A percentile compares a stretch with the other conserved stretches of the same genome.
These are phyloP conservation scores for Corniculantispora saksenae DNA, from an alignment of 2,329 filamentous ascomycete species.

Conservation along the genomic window DNA sequence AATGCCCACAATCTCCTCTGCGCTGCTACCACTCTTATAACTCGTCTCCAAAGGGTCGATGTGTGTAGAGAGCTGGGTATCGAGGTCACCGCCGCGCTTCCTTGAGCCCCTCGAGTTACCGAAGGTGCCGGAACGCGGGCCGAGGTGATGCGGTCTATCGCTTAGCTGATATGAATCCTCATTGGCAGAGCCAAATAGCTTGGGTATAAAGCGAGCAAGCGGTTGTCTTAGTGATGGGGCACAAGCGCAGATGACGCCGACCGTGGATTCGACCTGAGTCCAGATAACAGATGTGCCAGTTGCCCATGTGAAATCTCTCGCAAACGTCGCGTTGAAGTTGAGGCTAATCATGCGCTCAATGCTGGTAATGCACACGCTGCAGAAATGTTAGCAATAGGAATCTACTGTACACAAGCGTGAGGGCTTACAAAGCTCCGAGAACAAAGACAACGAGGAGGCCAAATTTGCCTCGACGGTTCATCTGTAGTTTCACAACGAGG, in stretches of 20 bases:
- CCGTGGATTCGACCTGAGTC: conserved; percentile 17
- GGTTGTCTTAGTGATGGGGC: conserved; percentile 9
- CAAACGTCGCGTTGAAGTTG: conserved; percentile 16
- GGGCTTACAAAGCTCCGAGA: conserved; percentile 13
- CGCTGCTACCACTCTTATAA: not conserved
- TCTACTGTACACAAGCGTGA: too few relatives aligned
- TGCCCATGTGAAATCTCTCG: conserved; percentile 15
- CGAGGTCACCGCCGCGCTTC: conserved; percentile 9
- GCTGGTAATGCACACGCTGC: conserved; percentile 15
- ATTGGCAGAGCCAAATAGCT: conserved; percentile 1
- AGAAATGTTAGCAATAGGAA: not conserved
- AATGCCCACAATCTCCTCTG: conserved; percentile 7
- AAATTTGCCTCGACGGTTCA: conserved; percentile 14
- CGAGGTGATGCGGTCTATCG: conserved; percentile 9
- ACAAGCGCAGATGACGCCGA: conserved; percentile 16
- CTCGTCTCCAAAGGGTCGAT: not conserved
- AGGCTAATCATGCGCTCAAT: conserved; percentile 19
- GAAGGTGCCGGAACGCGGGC: conserved; percentile 8
- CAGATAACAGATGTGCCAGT: conserved; percentile 15
- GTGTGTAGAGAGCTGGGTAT: conserved; percentile 5
- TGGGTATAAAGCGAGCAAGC: conserved; percentile 7
- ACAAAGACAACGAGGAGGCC: conserved; percentile 13
- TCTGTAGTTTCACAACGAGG: conserved; percentile 4
- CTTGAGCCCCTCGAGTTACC: conserved; percentile 9
- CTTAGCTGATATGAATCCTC: conserved; percentile 14